Percentiles rank a stretch among this genome's conserved stretches.
phyloP scores from a whole-genome alignment of 2,329 filamentous ascomycete genomes.

The Exophiala spinifera region DNA sequence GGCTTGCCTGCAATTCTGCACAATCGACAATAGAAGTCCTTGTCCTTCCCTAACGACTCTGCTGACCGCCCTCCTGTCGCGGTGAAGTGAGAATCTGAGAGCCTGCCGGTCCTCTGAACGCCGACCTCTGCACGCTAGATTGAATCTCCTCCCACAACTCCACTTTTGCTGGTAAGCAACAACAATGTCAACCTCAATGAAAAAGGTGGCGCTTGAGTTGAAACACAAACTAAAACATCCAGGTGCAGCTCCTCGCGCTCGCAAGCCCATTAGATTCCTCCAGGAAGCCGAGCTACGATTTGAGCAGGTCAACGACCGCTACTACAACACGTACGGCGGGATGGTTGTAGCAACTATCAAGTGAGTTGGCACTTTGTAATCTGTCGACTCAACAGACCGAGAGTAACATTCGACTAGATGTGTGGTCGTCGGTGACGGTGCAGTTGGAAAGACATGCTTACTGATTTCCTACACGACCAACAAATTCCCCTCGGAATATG shows the following conservation, averaged over 20 bases:
- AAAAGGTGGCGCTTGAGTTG: slow-evolving; percentile 1
- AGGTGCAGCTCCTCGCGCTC: slow-evolving; percentile 8
- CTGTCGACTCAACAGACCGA: slow-evolving; percentile 18
- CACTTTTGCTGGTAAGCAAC: slow-evolving; percentile 14
- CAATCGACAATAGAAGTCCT: background rate
- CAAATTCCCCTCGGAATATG: slow-evolving; percentile 99
- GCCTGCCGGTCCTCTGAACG: too few relatives aligned
- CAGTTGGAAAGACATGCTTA: slow-evolving; percentile 97
- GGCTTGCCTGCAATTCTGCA: background rate
- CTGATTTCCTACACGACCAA: slow-evolving; percentile 99
- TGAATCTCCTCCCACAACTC: slow-evolving; percentile 2
- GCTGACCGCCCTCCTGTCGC: background rate
- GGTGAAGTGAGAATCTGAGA: background rate
- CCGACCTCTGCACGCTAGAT: background rate
- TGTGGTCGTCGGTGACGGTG: slow-evolving; percentile 98
- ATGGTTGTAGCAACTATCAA: slow-evolving; percentile 65
- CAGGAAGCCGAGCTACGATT: background rate
- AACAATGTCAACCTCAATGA: slow-evolving; percentile 8
- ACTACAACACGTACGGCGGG: slow-evolving; percentile 29
- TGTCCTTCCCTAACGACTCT: background rate
- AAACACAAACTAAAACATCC: slow-evolving; percentile 11
- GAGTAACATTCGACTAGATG: slow-evolving; percentile 59
- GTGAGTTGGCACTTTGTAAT: slow-evolving; percentile 41
- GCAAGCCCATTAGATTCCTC: slow-evolving; percentile 5
- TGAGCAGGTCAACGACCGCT: slow-evolving; percentile 10